Percentiles rank a stretch among this genome's conserved stretches.
Conservation (phyloP, 164 flowering plant genomes). For the Cinnamomum chago region DNA sequence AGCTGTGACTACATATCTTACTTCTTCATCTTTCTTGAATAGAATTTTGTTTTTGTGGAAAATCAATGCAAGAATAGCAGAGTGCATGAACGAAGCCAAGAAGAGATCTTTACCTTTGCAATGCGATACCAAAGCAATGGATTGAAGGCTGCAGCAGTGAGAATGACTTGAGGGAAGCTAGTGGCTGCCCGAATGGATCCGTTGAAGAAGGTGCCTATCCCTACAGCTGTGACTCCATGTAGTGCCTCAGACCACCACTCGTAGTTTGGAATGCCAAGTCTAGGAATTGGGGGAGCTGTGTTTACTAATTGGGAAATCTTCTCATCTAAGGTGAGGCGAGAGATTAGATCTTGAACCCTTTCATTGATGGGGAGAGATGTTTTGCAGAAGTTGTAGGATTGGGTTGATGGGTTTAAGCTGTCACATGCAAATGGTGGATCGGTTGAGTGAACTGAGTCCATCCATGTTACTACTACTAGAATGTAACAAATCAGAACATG, state of each 20-base stretch:
- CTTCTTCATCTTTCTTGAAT: too few relatives aligned
- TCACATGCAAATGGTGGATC: slow-evolving; percentile 67
- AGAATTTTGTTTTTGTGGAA: too few relatives aligned
- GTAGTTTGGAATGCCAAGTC: slow-evolving; percentile 76
- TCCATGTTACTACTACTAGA: not conserved
- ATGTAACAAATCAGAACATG: slow-evolving; percentile 7
- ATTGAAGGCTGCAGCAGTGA: slow-evolving; percentile 77
- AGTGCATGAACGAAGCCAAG: too few relatives aligned
- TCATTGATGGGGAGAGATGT: slow-evolving; percentile 38
- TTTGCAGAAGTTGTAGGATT: slow-evolving; percentile 51
- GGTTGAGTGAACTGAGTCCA: slow-evolving; percentile 2
- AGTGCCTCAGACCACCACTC: slow-evolving; percentile 91
- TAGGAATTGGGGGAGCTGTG: slow-evolving; percentile 55
- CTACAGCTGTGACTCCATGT: slow-evolving; percentile 56
- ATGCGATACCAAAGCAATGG: slow-evolving; percentile 68
- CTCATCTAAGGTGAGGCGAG: slow-evolving; percentile 80
- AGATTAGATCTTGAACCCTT: slow-evolving; percentile 60
- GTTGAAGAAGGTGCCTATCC: slow-evolving; percentile 43
- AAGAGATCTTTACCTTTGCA: slow-evolving; percentile 40
- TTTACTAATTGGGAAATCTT: slow-evolving; percentile 76
- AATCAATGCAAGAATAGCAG: too few relatives aligned
- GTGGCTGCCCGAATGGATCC: slow-evolving; percentile 59
- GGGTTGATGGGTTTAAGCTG: slow-evolving; percentile 38
- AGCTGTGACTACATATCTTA: too few relatives aligned
- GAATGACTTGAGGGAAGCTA: slow-evolving; percentile 89